A percentile compares a stretch with the other conserved stretches of the same genome.
Conservation (phyloP, 2,329 filamentous ascomycete species). For the Periconia sp. region DNA sequence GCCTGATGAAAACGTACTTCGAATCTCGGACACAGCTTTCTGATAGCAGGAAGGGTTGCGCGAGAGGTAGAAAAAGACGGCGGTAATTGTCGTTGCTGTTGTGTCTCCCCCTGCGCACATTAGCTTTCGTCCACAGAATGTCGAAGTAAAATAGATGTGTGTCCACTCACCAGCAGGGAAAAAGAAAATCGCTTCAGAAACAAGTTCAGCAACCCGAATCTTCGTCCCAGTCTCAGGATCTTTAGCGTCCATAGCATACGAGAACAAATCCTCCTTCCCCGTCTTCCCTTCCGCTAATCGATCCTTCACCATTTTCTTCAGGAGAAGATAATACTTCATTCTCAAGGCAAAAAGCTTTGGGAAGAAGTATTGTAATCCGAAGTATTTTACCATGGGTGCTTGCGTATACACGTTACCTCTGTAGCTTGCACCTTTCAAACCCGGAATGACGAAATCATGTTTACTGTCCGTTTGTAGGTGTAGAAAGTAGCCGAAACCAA, state of each 20-base stretch:
- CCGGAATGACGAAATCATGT: conserved; percentile 14
- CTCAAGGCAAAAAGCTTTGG: background rate
- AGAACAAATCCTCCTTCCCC: conserved; percentile 41
- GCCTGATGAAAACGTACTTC: conserved; percentile 8
- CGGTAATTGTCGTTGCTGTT: conserved; percentile 26
- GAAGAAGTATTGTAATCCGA: background rate
- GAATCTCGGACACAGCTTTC: conserved; percentile 7
- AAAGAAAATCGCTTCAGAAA: conserved; percentile 9
- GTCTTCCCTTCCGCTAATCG: conserved; percentile 2
- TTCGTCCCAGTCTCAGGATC: conserved; percentile 39
- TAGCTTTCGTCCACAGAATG: background rate
- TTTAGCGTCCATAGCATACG: conserved; percentile 41
- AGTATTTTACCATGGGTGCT: background rate
- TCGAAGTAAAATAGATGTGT: conserved; percentile 24
- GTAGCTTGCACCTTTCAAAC: background rate
- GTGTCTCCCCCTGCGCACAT: conserved; percentile 28
- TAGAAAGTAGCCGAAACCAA: conserved; percentile 37
- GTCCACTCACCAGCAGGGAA: conserved; percentile 20
- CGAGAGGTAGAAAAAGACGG: conserved; percentile 39
- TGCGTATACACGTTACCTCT: conserved; percentile 3
- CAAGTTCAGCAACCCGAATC: conserved; percentile 21
- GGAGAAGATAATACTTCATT: conserved; percentile 5
- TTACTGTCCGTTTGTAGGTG: conserved; percentile 19
- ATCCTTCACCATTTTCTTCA: background rate
- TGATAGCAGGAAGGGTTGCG: conserved; percentile 25